Conservation (phyloP, 148 eudicot genomes). For the Amaranthus hypochondriacus region DNA sequence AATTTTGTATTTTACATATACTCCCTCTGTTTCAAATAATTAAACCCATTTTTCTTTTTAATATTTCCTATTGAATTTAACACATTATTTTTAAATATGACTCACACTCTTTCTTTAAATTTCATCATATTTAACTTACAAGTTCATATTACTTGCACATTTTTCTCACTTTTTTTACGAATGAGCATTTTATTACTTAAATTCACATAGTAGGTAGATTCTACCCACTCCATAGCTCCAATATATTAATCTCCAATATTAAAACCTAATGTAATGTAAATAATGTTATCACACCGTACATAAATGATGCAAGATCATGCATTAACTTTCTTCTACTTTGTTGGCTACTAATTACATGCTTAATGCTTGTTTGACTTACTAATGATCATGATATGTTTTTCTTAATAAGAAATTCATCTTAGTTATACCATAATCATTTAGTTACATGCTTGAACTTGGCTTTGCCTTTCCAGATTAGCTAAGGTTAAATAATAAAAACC, state of each 20-base stretch:
- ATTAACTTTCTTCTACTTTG: not conserved
- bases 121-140: too few relatives aligned
- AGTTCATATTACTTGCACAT: too few relatives aligned
- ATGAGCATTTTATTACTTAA: not conserved
- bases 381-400: not conserved
- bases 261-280: too few relatives aligned
- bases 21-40: too few relatives aligned
- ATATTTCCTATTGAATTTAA: too few relatives aligned
- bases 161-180: not conserved
- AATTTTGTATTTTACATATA: too few relatives aligned
- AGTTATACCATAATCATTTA: not conserved
- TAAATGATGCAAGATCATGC: not conserved
- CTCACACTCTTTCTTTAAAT: too few relatives aligned
- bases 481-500: not conserved
- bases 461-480: not conserved
- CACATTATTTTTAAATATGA: too few relatives aligned
- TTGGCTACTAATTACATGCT: not conserved
- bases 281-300: not conserved
- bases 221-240: slow-evolving; percentile 8
- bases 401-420: not conserved
- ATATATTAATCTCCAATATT: too few relatives aligned
- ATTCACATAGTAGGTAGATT: not conserved
- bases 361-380: not conserved
- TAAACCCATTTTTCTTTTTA: too few relatives aligned
- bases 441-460: not conserved